Evolutionary conservation across 345 rosid species (phyloP), one percentile per base, ranked within the genome.

Genomic region (Melastoma malabathricum): DNA sequence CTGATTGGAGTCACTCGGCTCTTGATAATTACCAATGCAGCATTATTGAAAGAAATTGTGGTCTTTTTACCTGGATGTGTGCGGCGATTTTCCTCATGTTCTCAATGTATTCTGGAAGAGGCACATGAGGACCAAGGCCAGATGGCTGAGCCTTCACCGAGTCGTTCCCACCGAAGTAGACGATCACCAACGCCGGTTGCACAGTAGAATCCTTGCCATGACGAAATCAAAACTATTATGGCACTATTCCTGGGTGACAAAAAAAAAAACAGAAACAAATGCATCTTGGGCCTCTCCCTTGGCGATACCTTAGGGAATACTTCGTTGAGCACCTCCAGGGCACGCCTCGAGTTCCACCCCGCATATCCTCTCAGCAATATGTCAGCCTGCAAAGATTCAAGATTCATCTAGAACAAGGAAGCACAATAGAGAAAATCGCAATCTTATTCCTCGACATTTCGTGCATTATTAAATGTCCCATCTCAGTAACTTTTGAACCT

Each of bases 91-190:
- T 82, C 61, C 61, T 74, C 96, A 84, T 92, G 76, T 92, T 92
- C 4, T 74, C 81, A 0, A 61, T 18, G 46, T 75, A 87, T 59
- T 84, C 95, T 2, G 82, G 67, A 19, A 90, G 72, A 10, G 93
- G 98, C n/a, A 90, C 98, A 67, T 90, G 96, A 54, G 92, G 74
- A 18, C 95, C 89, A 1, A 71, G 56, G 31, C 83, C 89, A 51
- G 76, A 70, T 15, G 92, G 70, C 52, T 72, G 74, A 60, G 92
- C 79, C 20, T 48, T 66, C 75, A 56, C 56, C 20, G 98, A 86
- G 64, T 90, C 98, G 43, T 90, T 90, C 45, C 98, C 98, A 53
- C 98, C 96, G 27, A 90, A 86, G 69, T 90, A 90, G 25, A 90
- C 89, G 41, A 90, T 78, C 60, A 90, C 94, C 74, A 90, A 63